Percentiles rank a stretch among this genome's conserved stretches.
phyloP scores from a whole-genome alignment of 1,139 yeast species.

The Pichia cactophila region DNA sequence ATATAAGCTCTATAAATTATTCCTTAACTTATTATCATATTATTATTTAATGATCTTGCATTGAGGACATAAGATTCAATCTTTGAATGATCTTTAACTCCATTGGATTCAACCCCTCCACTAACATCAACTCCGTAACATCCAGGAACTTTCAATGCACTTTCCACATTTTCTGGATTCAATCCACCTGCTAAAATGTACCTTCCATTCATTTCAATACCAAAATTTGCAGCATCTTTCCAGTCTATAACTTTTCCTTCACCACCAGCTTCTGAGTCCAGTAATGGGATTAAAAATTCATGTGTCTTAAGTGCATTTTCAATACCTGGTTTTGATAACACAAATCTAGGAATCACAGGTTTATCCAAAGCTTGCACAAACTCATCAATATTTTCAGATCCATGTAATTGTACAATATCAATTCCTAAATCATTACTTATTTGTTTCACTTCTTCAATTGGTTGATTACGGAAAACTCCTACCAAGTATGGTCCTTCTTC shows the following conservation, averaged over 20 bases:
- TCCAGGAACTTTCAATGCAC: conserved; percentile 42
- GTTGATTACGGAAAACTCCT: conserved; percentile 87
- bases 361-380: conserved; percentile 31
- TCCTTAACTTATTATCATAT: neutral
- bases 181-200: conserved; percentile 87
- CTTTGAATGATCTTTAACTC: conserved; percentile 60
- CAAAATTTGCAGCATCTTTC: conserved; percentile 41
- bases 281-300: conserved; percentile 47
- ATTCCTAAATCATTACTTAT: conserved; percentile 43
- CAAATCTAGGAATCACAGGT: conserved; percentile 71
- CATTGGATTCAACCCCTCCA: conserved; percentile 85
- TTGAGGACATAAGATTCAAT: conserved; percentile 48
- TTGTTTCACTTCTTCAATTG: conserved; percentile 49
- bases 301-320: conserved; percentile 27
- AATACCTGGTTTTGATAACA: conserved; percentile 44
- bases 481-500: conserved; percentile 66
- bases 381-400: conserved; percentile 59
- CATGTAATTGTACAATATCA: conserved; percentile 86
- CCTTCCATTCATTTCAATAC: conserved; percentile 33
- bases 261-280: conserved; percentile 90
- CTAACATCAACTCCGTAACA: conserved; percentile 90
- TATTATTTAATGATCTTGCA: conserved; percentile 29
- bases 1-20: neutral
- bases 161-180: conserved; percentile 58
- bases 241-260: conserved; percentile 78